Percentiles rank a stretch among this genome's conserved stretches.
Conservation (phyloP, 2,329 filamentous ascomycete species). For the Fusarium torreyae region DNA sequence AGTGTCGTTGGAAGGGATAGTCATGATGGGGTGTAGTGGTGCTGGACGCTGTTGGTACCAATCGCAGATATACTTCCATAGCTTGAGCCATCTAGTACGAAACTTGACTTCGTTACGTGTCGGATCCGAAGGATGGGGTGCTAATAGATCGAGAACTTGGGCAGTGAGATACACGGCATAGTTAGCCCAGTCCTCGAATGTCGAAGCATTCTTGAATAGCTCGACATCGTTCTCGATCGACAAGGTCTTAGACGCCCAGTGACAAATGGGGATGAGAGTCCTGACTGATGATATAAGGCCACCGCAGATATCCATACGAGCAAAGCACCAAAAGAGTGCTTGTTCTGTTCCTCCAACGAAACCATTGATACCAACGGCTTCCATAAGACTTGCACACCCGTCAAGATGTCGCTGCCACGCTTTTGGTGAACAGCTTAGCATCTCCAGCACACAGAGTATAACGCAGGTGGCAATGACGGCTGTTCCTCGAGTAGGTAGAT, state of each 20-base stretch:
- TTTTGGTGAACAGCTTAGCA: constrained; percentile 65
- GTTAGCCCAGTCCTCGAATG: constrained; percentile 66
- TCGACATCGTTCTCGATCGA: constrained; percentile 52
- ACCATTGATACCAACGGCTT: constrained; percentile 65
- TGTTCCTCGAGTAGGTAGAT: constrained; percentile 63
- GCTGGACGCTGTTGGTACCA: constrained; percentile 58
- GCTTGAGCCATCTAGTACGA: constrained; percentile 54
- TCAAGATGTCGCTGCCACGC: constrained; percentile 67
- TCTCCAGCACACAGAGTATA: constrained; percentile 68
- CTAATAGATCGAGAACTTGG: constrained; percentile 59
- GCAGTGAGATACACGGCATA: constrained; percentile 65
- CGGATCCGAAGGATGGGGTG: constrained; percentile 38
- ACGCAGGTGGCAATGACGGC: constrained; percentile 68
- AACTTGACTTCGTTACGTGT: constrained; percentile 47
- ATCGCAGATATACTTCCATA: constrained; percentile 58
- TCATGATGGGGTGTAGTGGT: constrained; percentile 56
- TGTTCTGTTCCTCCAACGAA: constrained; percentile 65
- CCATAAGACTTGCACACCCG: constrained; percentile 66
- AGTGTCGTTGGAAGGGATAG: constrained; percentile 58
- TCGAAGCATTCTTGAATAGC: constrained; percentile 54
- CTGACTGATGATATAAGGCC: constrained; percentile 66
- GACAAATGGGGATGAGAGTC: constrained; percentile 63
- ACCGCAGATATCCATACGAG: constrained; percentile 69
- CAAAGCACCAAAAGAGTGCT: constrained; percentile 70
- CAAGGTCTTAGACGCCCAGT: constrained; percentile 59